Base-by-base conservation (phyloP, 176 grass and related monocot species). In the Cocos nucifera region DNA sequence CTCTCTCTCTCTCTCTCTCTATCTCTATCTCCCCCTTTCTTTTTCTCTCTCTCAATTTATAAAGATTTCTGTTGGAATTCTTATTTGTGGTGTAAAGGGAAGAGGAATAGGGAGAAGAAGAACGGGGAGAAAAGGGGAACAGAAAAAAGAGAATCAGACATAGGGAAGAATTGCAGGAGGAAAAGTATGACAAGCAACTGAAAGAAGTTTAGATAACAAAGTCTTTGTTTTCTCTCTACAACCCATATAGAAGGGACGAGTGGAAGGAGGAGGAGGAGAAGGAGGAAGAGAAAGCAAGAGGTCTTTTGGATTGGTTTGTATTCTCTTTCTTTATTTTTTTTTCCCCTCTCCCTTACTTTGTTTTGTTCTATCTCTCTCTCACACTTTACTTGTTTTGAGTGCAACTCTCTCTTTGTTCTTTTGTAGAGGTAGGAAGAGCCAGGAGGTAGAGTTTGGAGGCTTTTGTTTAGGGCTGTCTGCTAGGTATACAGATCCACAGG, bases 351-450 rank as follows among this genome's bases (percentile, higher is more conserved):
- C 39, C 53, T 59, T 10, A 51, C 39, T 76, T 66, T 76, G 62
- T 76, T 66, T 64, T 66, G 28, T 58, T 60, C 56, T 27, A 3
- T 75, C 52, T 74, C 48, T 74, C 61, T 65, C 58, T 73, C 69
- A 59, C 56, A 57, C 61, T 77, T 58, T 64, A 75, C 25, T 49
- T 53, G 72, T 35, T 29, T 4, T 73, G 78, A 53, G 78, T 81
- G 78, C 55, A 77, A 73, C 30, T 62, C 73, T 69, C 25, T 19
- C 53, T 61, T 81, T 81, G 83, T 74, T 86, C 56, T 56, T 60
- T 86, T 77, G 63, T 73, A 73, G 21, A 22, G n/a, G 54, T 22
- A 56, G n/a, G 21, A 22, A 20, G 19, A 22, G 19, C 7, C 19
- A 61, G 58, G 27, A 27, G 24, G 15, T 61, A 29, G 58, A 61